Evolutionary conservation across 2,329 filamentous ascomycete genomes (phyloP), one percentile per base, ranked within the genome.

Genomic region (Aureobasidium lini): DNA sequence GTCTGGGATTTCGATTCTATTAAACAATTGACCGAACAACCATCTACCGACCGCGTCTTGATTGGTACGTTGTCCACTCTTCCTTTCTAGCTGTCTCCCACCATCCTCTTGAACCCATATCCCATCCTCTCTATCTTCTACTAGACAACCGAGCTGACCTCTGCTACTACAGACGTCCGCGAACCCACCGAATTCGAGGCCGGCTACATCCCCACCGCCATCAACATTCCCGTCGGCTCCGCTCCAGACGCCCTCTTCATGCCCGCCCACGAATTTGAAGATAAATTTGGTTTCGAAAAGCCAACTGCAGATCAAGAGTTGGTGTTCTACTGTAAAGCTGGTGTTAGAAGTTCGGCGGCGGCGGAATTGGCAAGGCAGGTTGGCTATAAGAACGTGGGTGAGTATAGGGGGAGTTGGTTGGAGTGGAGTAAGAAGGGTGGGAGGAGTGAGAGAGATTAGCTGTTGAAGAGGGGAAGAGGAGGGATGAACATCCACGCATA

Each of bases 251-350:
- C 87, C 61, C 85, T 95, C 68, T 87, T 91, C 72, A 80, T 96
- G 7, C 71, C 79, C 0, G 78, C 81, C 0, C 87, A 89, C 11
- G 91, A 96, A 64, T 97, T 97, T 69, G 82, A 88, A 69, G 89
- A 90, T 62, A 77, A 86, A 15, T 92, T 90, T 73, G 92, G 90
- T 4, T 95, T 88, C 69, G 75, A 80, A 61, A 88, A 89, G 62
- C 92, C 87, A 0, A 67, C 68, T 2, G 77, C 76, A 61, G 78
- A 83, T 46, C 67, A 71, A 50, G 72, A 77, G 61, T 66, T 96
- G 13, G 80, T 97, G 4, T 94, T 97, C 68, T 97, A 96, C 73
- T 99, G 94, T 76, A 95, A 90, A 76, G 86, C 92, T 0, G 94
- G 94, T 2, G 89, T 97, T 64, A 80, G 94, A 70, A 90, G 89